Evolutionary conservation across 2,329 filamentous ascomycete genomes (phyloP).

Genomic region (Nemania sp.): DNA sequence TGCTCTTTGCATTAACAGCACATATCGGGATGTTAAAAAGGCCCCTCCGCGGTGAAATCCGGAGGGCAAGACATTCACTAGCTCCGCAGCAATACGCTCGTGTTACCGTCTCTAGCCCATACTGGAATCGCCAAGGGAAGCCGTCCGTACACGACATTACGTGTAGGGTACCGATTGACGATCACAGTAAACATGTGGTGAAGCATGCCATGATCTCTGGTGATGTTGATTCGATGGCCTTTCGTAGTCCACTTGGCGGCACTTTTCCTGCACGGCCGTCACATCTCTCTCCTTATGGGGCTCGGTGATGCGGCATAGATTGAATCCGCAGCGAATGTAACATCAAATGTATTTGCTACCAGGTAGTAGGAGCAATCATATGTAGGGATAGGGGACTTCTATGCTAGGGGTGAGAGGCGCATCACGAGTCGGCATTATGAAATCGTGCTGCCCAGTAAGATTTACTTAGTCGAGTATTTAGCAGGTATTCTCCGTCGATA

Average conservation of each 20-base stretch:
- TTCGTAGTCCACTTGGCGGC: conserved; percentile 11
- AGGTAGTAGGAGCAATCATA: conserved; percentile 5
- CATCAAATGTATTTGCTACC: conserved; percentile 14
- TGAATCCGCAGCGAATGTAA: conserved; percentile 7
- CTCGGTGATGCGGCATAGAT: neutral
- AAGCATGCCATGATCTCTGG: neutral
- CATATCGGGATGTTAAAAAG: conserved; percentile 1
- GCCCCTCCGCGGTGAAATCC: conserved; percentile 9
- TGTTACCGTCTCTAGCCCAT: neutral
- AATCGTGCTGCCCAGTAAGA: too few species aligned
- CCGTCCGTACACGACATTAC: conserved; percentile 1
- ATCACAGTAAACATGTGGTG: neutral
- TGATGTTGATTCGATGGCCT: neutral
- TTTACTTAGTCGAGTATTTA: too few species aligned
- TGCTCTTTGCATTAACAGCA: neutral
- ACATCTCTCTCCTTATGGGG: conserved; percentile 7
- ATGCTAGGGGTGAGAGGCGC: neutral
- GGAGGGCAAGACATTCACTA: neutral
- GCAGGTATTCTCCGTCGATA: too few species aligned
- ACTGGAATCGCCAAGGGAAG: conserved; percentile 7
- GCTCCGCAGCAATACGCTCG: conserved; percentile 1
- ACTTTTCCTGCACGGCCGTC: conserved; percentile 19
- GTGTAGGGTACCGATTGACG: neutral
- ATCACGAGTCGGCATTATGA: neutral
- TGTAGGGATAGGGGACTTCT: too few species aligned